Conservation (phyloP, 202 grass and related monocot genomes). For the Miscanthus sacchariflorus region DNA sequence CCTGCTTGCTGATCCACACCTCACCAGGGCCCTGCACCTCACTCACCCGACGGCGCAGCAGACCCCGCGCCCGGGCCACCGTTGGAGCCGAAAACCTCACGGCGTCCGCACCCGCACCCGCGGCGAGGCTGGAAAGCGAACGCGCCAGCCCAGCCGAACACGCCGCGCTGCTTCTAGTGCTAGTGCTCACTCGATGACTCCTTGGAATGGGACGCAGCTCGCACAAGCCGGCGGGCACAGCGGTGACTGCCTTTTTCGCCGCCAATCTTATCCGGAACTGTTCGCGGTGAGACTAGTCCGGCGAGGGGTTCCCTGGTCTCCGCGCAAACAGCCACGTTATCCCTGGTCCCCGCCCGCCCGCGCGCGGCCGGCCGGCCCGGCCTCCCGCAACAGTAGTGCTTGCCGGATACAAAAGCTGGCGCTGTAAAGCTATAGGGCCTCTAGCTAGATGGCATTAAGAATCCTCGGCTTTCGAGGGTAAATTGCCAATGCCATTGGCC, state of each 20-base stretch:
- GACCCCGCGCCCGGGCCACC: not conserved
- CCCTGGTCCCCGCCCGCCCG: not conserved
- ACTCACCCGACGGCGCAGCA: no score
- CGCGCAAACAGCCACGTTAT: not conserved
- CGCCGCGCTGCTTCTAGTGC: not conserved
- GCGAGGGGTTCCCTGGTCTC: not conserved
- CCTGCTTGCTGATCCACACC: not conserved
- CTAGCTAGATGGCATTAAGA: slow-evolving; percentile 5
- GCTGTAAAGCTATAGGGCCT: slow-evolving; percentile 38
- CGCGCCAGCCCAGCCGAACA: slow-evolving; percentile 29
- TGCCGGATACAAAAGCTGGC: slow-evolving; percentile 24
- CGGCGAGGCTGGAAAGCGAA: slow-evolving; percentile 50
- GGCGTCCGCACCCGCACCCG: not conserved
- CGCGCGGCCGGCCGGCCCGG: not conserved
- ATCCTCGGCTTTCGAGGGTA: slow-evolving; percentile 21
- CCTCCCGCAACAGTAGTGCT: not conserved
- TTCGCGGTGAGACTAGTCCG: not conserved
- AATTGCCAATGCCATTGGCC: not conserved
- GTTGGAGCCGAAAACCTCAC: not conserved
- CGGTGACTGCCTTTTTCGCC: slow-evolving; percentile 18
- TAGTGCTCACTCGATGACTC: no score
- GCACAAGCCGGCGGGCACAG: not conserved
- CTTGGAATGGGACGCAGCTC: not conserved
- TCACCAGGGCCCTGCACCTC: no score
- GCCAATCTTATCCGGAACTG: slow-evolving; percentile 31